Base-by-base conservation (phyloP, 2,329 filamentous ascomycete species). In the Fusarium brachygibbosum region DNA sequence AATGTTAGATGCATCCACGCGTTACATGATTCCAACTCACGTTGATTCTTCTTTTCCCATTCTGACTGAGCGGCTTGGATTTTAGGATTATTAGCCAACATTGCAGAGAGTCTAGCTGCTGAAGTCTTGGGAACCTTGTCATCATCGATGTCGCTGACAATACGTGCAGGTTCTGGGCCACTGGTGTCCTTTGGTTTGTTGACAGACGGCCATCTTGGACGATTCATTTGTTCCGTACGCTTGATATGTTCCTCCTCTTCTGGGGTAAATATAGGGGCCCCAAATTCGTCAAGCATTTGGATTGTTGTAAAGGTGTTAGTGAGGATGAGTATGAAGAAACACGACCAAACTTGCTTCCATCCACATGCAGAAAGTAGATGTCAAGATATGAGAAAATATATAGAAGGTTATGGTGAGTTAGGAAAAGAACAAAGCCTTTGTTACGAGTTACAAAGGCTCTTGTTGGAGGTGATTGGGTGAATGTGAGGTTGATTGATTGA, bases 51-150 rank as follows among this genome's bases (percentile, higher is more conserved):
- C 28, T 40, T 49, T 55, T 76, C 74, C 79, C 79, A 80, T 16
- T 74, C 55, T 32, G 63, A 65, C 56, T 80, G 78, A 19, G 76
- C 58, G 5, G 70, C 73, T 48, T 71, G 21, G 6, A 80, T 78
- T 28, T 62, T 73, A 29, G 73, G 58, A 29, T 65, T 61, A 8
- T 44, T 48, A 2, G 71, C 53, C 52, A 76, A 25, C 40, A 42
- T 25, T 25, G 40, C 16, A 17, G 40, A 21, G 5, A 54, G 28
- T 5, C 34, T 44, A 34, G 44, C 29, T 13, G 41, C 41, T 17
- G 62, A 50, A 10, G 61, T 23, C 34, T 68, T 66, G 0, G 42
- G 17, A 4, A 57, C 46, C 31, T 48, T 52, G 11, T 45, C 40
- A 17, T 52, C 52, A 0, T 65, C 5, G 9, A 72, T 63, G n/a